Base-by-base conservation (phyloP, 495 filamentous ascomycete genomes). In the Aspergillus conjunctus region DNA sequence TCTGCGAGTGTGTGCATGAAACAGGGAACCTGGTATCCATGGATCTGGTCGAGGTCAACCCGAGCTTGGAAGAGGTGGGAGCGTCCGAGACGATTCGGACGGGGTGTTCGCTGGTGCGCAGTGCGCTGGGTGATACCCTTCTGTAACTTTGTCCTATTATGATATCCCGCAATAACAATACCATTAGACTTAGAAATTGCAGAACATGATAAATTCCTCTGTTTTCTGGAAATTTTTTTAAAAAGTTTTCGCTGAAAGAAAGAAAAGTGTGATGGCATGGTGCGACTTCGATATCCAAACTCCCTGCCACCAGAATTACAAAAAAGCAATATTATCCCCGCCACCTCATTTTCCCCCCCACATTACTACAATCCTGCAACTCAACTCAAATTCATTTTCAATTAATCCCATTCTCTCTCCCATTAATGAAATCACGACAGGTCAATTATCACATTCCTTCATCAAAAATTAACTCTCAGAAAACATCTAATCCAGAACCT, bases 11-110 rank as follows among this genome's bases (percentile, higher is more conserved):
- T 66, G 91, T 99, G 32, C 92, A 96, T 70, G 86, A 93, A 80
- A 97, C 93, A 2, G 95, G 95, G 22, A 92, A 87, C 68, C 73
- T 98, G 59, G 81, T 98, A 7, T 92, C 93, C 12, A 86, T 99
- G 78, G 94, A 99, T 72, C 77, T 99, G 70, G 95, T 91, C 18
- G 94, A 99, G 76, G 95, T 99, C 58, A 99, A 99, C 78, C 93
- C 93, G 8, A 89, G 85, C 59, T 76, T 96, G 61, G 93, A 90
- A 64, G 76, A 78, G 15, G 81, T 86, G 51, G 92, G 91, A 1
- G 92, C 92, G 1, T 81, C 83, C 30, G 92, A 97, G 73, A 98
- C 94, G 2, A 90, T 98, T 59, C 78, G 92, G 32, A 89, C 92
- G 8, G 94, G 94, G 2, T 94, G 92, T 72, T 93, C 89, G 45